Evolutionary conservation across 192 early-diverging fungal species (phyloP), one percentile per base, ranked within the genome.

Genomic region (Jimgerdemannia lactiflua): DNA sequence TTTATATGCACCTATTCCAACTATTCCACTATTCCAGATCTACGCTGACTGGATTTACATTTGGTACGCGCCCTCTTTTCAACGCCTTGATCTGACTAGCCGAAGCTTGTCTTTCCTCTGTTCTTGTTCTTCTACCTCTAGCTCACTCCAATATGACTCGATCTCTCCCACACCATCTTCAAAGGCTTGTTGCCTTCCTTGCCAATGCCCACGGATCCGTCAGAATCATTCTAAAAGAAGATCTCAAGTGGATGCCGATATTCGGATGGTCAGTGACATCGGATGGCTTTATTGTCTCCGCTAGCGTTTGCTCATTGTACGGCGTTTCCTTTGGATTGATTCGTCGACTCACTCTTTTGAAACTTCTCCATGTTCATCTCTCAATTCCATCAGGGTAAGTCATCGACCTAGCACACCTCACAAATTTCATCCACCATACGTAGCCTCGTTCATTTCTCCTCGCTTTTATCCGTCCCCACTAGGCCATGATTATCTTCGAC

Each of bases 191-290:
- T 42, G 83, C 91, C 4, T 92, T 93, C 78, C 78, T 89, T 70
- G 87, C 89, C 39, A 83, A 85, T 14, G 92, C 89, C 71, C 92
- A 96, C 82, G 94, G 92, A 17, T 88, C 86, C 69, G 71, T 99
- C 67, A 98, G 97, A 82, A 97, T 99, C 69, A 94, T 97, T 65
- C 87, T 99, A 49, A 97, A 96, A 77, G 82, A 90, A 59, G 89
- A 89, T 67, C 88, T 99, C 69, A 92, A 89, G 71, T 83, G 89
- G 73, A 73, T 99, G 19, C 97, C 97, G 9, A 81, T 99, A 59
- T 94, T 95, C 86, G 97, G 97, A 80, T 89, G 89, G 90, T 88
- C 83, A 78, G 71, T 71, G 43, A 39, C 42, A 18, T 14, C 8
- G 14, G 14, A 59, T 29, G 29, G 29, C 29, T 29, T 29, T 29